Conservation (phyloP, 345 rosid species). For the Gossypioides kirkii region DNA sequence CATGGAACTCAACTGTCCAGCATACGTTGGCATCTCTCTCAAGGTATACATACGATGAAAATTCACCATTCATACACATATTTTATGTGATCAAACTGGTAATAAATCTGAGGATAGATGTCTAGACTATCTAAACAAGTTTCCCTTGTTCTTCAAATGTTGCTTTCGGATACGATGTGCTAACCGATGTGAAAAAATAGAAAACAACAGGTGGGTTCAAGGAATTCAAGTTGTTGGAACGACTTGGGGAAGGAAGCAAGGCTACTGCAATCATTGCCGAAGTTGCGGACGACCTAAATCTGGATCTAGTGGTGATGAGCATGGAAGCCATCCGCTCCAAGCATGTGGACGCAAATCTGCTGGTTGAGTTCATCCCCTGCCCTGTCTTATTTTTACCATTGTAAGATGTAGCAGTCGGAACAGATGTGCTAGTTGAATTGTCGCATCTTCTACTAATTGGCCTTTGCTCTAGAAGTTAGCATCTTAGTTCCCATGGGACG, state of each 20-base stretch:
- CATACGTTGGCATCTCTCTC: constrained; percentile 80
- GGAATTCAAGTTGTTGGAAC: constrained; percentile 76
- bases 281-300: constrained; percentile 81
- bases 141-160: no score
- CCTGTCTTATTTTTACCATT: constrained; percentile 86
- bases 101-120: no score
- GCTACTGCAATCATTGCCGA: constrained; percentile 92
- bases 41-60: constrained; percentile 40
- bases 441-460: no score
- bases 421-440: no score
- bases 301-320: constrained; percentile 87
- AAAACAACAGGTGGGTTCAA: constrained; percentile 63
- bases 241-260: constrained; percentile 82
- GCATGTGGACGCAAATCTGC: constrained; percentile 85
- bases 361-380: constrained; percentile 92
- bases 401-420: constrained; percentile 15
- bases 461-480: no score
- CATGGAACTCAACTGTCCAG: constrained; percentile 75
- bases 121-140: no score
- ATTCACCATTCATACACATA: no score
- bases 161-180: background rate
- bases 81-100: no score
- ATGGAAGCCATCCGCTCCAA: constrained; percentile 99
- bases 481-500: background rate
- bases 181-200: background rate